Evolutionary conservation across 495 filamentous ascomycete species (phyloP), one percentile per base, ranked within the genome.

Genomic region (Xylaria acuta): DNA sequence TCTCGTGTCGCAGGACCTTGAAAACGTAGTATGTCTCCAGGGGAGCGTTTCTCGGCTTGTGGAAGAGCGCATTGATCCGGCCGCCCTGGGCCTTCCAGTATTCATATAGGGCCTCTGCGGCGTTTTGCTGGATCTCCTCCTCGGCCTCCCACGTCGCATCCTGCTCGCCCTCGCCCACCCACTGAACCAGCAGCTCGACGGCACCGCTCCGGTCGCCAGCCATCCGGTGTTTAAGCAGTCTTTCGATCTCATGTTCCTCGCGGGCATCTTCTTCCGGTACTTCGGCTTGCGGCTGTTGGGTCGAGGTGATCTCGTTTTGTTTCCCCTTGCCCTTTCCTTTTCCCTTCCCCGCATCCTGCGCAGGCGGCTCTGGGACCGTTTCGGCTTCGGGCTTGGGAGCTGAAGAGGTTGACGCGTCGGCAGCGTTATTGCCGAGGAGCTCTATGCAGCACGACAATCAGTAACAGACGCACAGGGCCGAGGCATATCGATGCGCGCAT

Each of bases 11-110:
- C 16, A 78, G 71, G 11, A 79, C 62, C 36, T 72, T 78, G 41
- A 67, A 78, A 7, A 78, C 76, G 54, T 75, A 73, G 49, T 79
- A 79, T 0, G 18, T 66, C 74, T 79, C 75, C 12, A 69, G 27
- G 18, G 77, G 77, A 32, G 77, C 56, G 56, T 78, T 73, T 36
- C 67, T 76, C 16, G 76, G 76, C 32, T 76, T 76, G 60, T 76
- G 73, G 65, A 79, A 79, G 16, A 79, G 73, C 14, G 77, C 72
- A 27, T 63, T 74, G 51, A 76, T 70, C 2, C 77, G 77, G 16
- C 77, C 77, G 16, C 77, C 76, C 72, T 76, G 77, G 1, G 74
- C 41, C 38, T 73, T 74, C 77, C 77, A 79, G 45, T 78, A 79
- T 7, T 73, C 64, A 22, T 79, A 79, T 3, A 79, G 51, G 0